Evolutionary conservation across 164 flowering plant species (phyloP).

Genomic region (Vitis rotundifolia): DNA sequence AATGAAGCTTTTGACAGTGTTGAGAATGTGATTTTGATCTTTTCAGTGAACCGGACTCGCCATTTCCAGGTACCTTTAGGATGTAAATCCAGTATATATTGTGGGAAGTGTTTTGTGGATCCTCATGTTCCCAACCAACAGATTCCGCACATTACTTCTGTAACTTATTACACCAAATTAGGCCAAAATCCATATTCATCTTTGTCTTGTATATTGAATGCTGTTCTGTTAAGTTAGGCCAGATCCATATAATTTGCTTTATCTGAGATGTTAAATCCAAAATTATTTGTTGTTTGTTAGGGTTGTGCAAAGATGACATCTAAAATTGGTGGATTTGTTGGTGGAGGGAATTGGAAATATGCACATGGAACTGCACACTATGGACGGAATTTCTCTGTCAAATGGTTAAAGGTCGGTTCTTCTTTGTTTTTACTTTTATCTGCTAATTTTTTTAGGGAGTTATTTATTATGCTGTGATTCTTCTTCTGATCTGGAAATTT

Average conservation of each 20-base stretch:
- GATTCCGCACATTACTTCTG: neutral
- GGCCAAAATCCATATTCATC: too few species aligned
- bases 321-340: conserved; percentile 88
- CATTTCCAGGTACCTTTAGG: conserved; percentile 82
- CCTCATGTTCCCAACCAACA: neutral
- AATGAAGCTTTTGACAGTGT: conserved; percentile 97
- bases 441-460: too few species aligned
- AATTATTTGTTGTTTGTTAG: conserved; percentile 35
- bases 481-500: too few species aligned
- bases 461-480: neutral
- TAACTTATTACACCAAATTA: too few species aligned
- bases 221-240: too few species aligned
- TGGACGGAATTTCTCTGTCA: conserved; percentile 92
- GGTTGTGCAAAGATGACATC: conserved; percentile 99
- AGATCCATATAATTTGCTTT: neutral
- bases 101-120: neutral
- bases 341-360: conserved; percentile 98
- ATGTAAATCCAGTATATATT: neutral
- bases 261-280: conserved; percentile 2
- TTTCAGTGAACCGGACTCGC: conserved; percentile 95
- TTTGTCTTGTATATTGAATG: too few species aligned
- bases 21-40: conserved; percentile 94
- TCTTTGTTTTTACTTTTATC: neutral
- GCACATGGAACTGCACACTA: conserved; percentile 99
- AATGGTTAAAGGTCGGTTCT: conserved; percentile 85